Conservation (phyloP, 192 early-diverging fungal genomes). For the Lobosporangium transversale region DNA sequence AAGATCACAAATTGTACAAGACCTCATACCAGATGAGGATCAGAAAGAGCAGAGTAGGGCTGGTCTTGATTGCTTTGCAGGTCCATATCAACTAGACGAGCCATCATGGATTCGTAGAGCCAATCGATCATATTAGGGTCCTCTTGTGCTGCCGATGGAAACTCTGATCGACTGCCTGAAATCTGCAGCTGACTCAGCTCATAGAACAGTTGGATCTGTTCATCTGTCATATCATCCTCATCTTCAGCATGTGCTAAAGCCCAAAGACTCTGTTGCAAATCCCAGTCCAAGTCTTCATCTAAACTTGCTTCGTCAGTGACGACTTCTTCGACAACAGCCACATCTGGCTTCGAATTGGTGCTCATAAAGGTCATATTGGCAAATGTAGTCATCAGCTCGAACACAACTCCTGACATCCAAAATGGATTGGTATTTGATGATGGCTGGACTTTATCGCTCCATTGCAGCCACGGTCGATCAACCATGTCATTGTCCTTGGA, state of each 20-base stretch:
- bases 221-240: constrained; percentile 31
- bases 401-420: constrained; percentile 15
- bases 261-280: constrained; percentile 41
- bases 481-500: constrained; percentile 21
- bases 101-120: constrained; percentile 52
- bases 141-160: constrained; percentile 9
- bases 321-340: neutral
- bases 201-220: constrained; percentile 40
- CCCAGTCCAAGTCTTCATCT: constrained; percentile 29
- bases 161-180: neutral
- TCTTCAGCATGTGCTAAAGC: constrained; percentile 23
- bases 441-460: neutral
- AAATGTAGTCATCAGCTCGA: constrained; percentile 39
- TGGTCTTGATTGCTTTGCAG: constrained; percentile 26
- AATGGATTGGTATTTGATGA: constrained; percentile 5
- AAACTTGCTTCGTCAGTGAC: neutral
- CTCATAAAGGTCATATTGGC: constrained; percentile 3
- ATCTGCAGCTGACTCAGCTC: constrained; percentile 14
- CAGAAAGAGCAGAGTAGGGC: neutral
- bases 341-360: neutral
- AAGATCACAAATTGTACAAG: neutral
- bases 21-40: constrained; percentile 22
- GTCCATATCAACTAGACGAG: constrained; percentile 45
- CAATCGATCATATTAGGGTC: constrained; percentile 52
- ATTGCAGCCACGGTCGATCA: constrained; percentile 38